Percentiles rank a stretch among this genome's conserved stretches.
phyloP scores from a whole-genome alignment of 768 basidiomycete species.

The Podaxis rugospora region DNA sequence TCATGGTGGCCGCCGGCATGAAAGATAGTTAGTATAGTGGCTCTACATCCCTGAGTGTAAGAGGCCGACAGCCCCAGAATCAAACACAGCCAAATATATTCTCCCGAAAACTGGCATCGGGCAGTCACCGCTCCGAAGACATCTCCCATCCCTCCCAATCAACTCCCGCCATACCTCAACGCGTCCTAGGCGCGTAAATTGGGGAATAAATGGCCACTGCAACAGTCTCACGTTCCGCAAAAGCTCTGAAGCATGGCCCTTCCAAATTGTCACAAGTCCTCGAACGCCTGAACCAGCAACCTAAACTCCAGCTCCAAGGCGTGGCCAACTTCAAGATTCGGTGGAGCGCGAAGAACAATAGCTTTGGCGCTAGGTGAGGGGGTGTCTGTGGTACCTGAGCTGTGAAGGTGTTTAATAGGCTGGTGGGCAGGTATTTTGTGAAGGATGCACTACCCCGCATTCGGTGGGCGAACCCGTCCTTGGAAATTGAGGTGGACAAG shows the following conservation, averaged over 20 bases:
- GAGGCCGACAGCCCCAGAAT: not conserved
- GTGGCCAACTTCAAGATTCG: slow-evolving; percentile 53
- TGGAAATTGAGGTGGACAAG: slow-evolving; percentile 58
- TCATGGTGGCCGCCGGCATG: not conserved
- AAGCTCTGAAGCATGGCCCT: slow-evolving; percentile 15
- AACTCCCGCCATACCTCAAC: not conserved
- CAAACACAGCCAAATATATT: slow-evolving; percentile 12
- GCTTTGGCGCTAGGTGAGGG: slow-evolving; percentile 70
- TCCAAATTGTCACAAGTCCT: slow-evolving; percentile 48
- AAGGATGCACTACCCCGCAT: slow-evolving; percentile 78
- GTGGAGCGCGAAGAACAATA: slow-evolving; percentile 59
- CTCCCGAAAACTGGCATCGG: not conserved
- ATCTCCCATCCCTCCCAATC: not conserved
- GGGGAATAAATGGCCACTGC: slow-evolving; percentile 8
- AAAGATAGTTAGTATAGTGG: not conserved
- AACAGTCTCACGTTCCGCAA: not conserved
- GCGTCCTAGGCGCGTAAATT: not conserved
- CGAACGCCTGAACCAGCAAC: slow-evolving; percentile 42
- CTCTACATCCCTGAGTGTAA: not conserved
- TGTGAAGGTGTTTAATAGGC: not conserved
- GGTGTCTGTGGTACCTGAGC: not conserved
- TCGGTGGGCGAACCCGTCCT: slow-evolving; percentile 67
- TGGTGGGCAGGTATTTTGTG: slow-evolving; percentile 60
- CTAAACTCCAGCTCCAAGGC: slow-evolving; percentile 43
- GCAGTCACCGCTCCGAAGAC: not conserved